phyloP scores from a whole-genome alignment of 352 stramenopile genomes.

The Ophiocytium majus region DNA sequence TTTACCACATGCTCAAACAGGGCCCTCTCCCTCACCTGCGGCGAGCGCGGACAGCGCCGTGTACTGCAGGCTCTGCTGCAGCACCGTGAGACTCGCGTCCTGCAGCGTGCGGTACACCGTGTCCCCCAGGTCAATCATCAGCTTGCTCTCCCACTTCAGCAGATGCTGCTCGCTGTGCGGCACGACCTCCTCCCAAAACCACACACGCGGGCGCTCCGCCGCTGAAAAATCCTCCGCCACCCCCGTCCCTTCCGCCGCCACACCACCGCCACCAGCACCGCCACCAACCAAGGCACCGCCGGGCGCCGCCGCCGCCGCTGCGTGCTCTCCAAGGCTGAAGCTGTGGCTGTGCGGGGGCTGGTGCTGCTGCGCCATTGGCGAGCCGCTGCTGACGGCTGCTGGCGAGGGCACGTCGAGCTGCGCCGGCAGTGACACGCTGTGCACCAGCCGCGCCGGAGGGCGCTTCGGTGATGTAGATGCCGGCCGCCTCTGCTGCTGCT shows the following conservation, averaged over 20 bases:
- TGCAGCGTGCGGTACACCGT: conserved; percentile 33
- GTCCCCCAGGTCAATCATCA: conserved; percentile 47
- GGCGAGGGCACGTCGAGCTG: too few species aligned
- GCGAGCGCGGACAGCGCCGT: conserved; percentile 41
- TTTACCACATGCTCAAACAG: too few species aligned
- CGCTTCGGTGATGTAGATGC: too few species aligned
- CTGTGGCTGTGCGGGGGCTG: not conserved
- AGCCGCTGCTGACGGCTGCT: too few species aligned
- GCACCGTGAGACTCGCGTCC: conserved; percentile 25
- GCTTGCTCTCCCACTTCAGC: conserved; percentile 47
- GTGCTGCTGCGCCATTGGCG: too few species aligned
- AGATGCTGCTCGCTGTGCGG: conserved; percentile 49
- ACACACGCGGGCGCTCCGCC: conserved; percentile 31
- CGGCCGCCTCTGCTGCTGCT: conserved; percentile 15
- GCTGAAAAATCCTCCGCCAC: not conserved
- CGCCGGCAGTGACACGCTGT: too few species aligned
- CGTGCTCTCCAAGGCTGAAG: too few species aligned
- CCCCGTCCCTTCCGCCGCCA: not conserved
- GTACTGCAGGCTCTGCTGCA: conserved; percentile 52
- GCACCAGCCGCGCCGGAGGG: too few species aligned
- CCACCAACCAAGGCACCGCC: not conserved
- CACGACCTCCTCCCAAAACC: conserved; percentile 52
- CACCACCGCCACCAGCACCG: not conserved
- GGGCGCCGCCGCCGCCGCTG: conserved; percentile 9
- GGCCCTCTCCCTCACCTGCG: too few species aligned